Conservation (phyloP, 371 early-diverging fungal genomes). For the Phascolomyces articulosus region DNA sequence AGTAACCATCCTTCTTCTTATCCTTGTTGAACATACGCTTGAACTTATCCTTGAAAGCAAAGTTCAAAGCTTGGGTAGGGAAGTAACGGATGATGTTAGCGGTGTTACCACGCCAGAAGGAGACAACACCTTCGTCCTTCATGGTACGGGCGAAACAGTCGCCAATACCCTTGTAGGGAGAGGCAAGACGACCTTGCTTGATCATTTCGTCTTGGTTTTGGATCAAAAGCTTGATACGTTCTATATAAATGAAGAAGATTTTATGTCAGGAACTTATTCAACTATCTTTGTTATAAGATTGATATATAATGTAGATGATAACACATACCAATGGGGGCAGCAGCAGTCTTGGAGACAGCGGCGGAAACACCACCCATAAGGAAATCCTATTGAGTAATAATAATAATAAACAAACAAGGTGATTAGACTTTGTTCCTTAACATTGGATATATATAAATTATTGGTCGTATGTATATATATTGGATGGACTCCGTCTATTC, state of each 20-base stretch:
- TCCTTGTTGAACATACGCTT: conserved; percentile 77
- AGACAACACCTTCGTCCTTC: conserved; percentile 69
- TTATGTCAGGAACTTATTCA: not conserved
- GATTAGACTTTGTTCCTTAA: too few relatives aligned
- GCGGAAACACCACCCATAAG: conserved; percentile 85
- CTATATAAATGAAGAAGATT: conserved; percentile 57
- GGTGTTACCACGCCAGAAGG: conserved; percentile 84
- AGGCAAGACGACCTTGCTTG: conserved; percentile 72
- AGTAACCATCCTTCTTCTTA: conserved; percentile 69
- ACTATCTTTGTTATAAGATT: not conserved
- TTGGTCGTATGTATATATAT: too few relatives aligned
- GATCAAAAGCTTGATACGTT: conserved; percentile 86
- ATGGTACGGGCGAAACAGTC: conserved; percentile 80
- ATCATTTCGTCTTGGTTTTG: conserved; percentile 85
- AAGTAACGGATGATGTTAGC: conserved; percentile 88
- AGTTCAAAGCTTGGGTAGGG: conserved; percentile 86
- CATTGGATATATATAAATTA: too few relatives aligned
- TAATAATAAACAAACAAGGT: not conserved
- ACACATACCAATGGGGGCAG: conserved; percentile 66
- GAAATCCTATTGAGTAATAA: conserved; percentile 40
- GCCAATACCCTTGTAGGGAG: conserved; percentile 78
- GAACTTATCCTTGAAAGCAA: conserved; percentile 84
- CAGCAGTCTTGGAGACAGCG: conserved; percentile 93
- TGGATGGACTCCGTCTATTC: too few relatives aligned
- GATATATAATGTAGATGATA: too few relatives aligned